Evolutionary conservation across 2,329 filamentous ascomycete species (phyloP).

Genomic region (Arthrobotrys sphaeroides): DNA sequence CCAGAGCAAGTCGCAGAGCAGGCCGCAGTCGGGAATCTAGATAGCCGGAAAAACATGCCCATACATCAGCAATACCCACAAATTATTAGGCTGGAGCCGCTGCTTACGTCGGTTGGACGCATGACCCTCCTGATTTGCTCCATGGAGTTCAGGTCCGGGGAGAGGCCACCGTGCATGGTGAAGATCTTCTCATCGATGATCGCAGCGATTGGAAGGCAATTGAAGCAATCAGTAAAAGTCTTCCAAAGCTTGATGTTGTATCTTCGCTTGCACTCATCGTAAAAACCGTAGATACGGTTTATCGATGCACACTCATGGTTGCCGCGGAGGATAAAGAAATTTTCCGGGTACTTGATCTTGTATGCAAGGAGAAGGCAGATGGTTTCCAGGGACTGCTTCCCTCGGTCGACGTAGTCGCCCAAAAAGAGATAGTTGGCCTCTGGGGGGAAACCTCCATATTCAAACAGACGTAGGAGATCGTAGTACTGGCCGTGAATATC

Average conservation of each 20-base stretch:
- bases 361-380: slow-evolving; percentile 96
- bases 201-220: slow-evolving; percentile 95
- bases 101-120: slow-evolving; percentile 95
- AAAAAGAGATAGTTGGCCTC: slow-evolving; percentile 99
- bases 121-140: slow-evolving; percentile 99
- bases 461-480: slow-evolving; percentile 94
- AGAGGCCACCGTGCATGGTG: slow-evolving; percentile 98
- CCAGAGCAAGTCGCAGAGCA: slow-evolving; percentile 97
- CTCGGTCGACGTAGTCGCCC: slow-evolving; percentile 97
- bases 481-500: slow-evolving; percentile 99
- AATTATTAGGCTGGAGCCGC: slow-evolving; percentile 51
- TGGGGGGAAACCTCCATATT: slow-evolving; percentile 97
- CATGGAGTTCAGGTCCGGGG: slow-evolving; percentile 98
- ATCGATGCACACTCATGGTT: slow-evolving; percentile 99
- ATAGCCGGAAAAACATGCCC: slow-evolving; percentile 53
- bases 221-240: slow-evolving; percentile 99
- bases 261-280: slow-evolving; percentile 98
- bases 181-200: slow-evolving; percentile 99
- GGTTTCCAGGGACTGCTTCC: slow-evolving; percentile 98
- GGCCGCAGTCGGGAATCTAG: slow-evolving; percentile 96
- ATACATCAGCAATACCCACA: slow-evolving; percentile 55
- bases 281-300: slow-evolving; percentile 99
- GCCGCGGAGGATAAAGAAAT: slow-evolving; percentile 97
- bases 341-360: slow-evolving; percentile 99
- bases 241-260: slow-evolving; percentile 99